These are phyloP conservation scores for Entelexis sorbosivorans DNA, from an alignment of 1,139 yeast genomes.

Conservation along the genomic window DNA sequence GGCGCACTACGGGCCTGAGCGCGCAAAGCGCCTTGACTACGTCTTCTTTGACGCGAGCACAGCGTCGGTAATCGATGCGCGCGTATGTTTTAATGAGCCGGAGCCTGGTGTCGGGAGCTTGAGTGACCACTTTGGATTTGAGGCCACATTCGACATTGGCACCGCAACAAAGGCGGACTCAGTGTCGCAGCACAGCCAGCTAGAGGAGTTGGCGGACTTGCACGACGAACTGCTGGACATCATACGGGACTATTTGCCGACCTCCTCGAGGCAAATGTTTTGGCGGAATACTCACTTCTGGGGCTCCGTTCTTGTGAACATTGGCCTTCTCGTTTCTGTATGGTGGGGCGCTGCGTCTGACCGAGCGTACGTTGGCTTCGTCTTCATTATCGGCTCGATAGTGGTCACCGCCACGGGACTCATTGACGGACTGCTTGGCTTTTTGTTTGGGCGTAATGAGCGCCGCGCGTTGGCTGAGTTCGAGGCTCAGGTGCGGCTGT, in stretches of 20 bases:
- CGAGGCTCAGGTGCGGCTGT: constrained; percentile 32
- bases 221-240: constrained; percentile 49
- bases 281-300: constrained; percentile 62
- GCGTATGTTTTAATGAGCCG: constrained; percentile 61
- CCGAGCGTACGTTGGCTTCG: constrained; percentile 47
- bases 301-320: constrained; percentile 40
- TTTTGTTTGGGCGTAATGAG: constrained; percentile 69
- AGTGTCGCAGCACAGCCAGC: neutral
- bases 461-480: constrained; percentile 61
- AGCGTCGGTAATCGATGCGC: constrained; percentile 46
- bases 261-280: constrained; percentile 48
- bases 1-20: constrained; percentile 44
- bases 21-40: constrained; percentile 86
- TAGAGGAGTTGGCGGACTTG: constrained; percentile 26
- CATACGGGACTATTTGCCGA: constrained; percentile 44
- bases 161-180: neutral
- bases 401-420: constrained; percentile 53
- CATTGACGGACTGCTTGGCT: constrained; percentile 67
- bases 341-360: constrained; percentile 44
- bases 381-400: constrained; percentile 39
- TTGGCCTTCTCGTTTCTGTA: constrained; percentile 46
- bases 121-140: constrained; percentile 90
- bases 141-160: constrained; percentile 32
- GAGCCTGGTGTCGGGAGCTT: constrained; percentile 56
- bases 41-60: constrained; percentile 57